Percentiles rank a stretch among this genome's conserved stretches.
Conservation (phyloP, 345 rosid genomes). For the Abelmoschus esculentus region DNA sequence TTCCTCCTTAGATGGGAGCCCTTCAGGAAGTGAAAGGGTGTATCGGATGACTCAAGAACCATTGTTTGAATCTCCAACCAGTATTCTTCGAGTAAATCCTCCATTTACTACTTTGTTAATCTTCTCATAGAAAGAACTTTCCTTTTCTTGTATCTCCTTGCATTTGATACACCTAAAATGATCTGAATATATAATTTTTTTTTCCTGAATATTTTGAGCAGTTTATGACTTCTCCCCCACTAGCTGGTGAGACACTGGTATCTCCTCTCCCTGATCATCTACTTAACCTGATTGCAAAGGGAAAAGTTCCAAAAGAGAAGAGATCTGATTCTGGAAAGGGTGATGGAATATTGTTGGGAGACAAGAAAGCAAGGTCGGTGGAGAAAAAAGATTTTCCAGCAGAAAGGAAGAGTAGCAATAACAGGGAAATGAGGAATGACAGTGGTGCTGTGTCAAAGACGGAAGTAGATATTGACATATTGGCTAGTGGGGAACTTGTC, state of each 20-base stretch:
- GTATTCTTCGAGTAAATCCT: constrained; percentile 58
- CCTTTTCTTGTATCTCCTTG: constrained; percentile 1
- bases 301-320: constrained; percentile 24
- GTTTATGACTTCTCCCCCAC: constrained; percentile 17
- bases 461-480: constrained; percentile 35
- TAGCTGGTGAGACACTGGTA: constrained; percentile 40
- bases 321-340: constrained; percentile 36
- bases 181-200: constrained; percentile 3
- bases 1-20: constrained; percentile 62
- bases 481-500: constrained; percentile 62
- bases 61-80: constrained; percentile 50
- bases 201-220: not conserved
- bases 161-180: constrained; percentile 8
- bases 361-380: constrained; percentile 35
- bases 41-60: constrained; percentile 39
- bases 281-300: constrained; percentile 35
- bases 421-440: constrained; percentile 27
- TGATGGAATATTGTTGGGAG: constrained; percentile 30
- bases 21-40: constrained; percentile 59
- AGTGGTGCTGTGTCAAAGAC: constrained; percentile 21
- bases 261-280: constrained; percentile 82
- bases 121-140: not conserved
- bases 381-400: constrained; percentile 35
- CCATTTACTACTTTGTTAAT: constrained; percentile 16
- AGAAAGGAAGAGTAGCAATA: constrained; percentile 27